Evolutionary conservation across 805 yeast species (phyloP).

Genomic region (Dipodascopsis uninucleata): DNA sequence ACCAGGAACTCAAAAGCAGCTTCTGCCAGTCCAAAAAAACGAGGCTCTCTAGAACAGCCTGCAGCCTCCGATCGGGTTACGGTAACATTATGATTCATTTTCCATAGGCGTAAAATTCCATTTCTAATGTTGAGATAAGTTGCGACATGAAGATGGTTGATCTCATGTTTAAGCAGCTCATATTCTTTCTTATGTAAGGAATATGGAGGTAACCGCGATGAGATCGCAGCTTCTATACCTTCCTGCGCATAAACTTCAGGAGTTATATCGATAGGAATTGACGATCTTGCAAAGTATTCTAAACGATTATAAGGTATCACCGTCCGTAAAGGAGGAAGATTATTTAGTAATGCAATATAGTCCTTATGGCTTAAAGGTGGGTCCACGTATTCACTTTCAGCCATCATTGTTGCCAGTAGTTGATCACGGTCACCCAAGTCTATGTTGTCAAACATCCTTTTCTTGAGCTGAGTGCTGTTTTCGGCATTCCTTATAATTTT

Average conservation of each 20-base stretch:
- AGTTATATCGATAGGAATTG: slow-evolving; percentile 39
- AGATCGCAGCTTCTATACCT: slow-evolving; percentile 38
- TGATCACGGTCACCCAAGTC: slow-evolving; percentile 15
- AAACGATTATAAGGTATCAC: slow-evolving; percentile 29
- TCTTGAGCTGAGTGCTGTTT: background rate
- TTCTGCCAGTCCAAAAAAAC: slow-evolving; percentile 41
- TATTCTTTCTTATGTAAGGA: slow-evolving; percentile 39
- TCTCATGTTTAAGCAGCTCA: slow-evolving; percentile 35
- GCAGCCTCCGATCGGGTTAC: slow-evolving; percentile 44
- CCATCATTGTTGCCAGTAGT: slow-evolving; percentile 21
- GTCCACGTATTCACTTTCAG: slow-evolving; percentile 25
- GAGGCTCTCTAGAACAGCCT: slow-evolving; percentile 41
- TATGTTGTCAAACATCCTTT: slow-evolving; percentile 11
- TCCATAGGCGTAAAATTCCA: slow-evolving; percentile 43
- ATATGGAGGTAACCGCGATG: slow-evolving; percentile 41
- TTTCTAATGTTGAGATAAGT: slow-evolving; percentile 43
- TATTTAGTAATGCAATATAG: slow-evolving; percentile 22
- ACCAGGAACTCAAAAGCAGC: slow-evolving; percentile 43
- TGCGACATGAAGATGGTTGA: slow-evolving; percentile 40
- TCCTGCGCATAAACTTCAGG: slow-evolving; percentile 23
- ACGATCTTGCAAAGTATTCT: slow-evolving; percentile 39
- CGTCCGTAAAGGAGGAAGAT: slow-evolving; percentile 24
- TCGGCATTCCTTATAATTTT: background rate
- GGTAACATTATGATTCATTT: slow-evolving; percentile 41
- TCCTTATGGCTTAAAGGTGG: slow-evolving; percentile 27